Evolutionary conservation across 208 protist genomes (phyloP).

Genomic region (Crithidia acanthocephali): DNA sequence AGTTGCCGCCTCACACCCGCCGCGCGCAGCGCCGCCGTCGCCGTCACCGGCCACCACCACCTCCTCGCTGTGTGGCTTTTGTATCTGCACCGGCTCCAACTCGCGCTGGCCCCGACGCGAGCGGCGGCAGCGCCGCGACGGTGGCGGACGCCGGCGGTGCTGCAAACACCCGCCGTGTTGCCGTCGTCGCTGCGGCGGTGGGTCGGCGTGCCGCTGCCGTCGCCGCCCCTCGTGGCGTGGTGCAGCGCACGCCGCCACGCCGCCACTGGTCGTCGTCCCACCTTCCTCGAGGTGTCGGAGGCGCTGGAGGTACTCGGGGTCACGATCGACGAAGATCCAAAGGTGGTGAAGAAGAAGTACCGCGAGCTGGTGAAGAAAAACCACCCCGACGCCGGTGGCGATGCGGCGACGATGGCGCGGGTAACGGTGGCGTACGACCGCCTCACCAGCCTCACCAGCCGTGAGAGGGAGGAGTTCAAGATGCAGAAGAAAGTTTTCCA

Average conservation of each 20-base stretch:
- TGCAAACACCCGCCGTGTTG: no score
- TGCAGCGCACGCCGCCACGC: constrained; percentile 33
- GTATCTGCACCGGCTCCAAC: not conserved
- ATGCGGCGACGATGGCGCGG: constrained; percentile 65
- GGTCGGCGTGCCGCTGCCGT: no score
- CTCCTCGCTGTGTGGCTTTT: no score
- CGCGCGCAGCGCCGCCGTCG: not conserved
- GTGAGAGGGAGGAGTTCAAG: constrained; percentile 74
- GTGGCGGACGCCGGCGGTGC: no score
- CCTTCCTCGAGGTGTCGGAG: constrained; percentile 56
- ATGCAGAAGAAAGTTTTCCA: constrained; percentile 43
- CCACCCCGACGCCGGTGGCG: constrained; percentile 85
- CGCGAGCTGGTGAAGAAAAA: constrained; percentile 70
- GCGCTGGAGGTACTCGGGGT: constrained; percentile 59
- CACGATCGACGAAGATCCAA: constrained; percentile 39
- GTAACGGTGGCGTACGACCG: constrained; percentile 85
- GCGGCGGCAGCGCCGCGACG: not conserved
- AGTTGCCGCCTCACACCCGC: not conserved
- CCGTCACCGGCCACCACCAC: not conserved
- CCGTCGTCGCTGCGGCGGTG: not conserved
- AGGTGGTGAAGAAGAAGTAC: constrained; percentile 67
- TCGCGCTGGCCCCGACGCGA: no score
- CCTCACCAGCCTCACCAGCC: constrained; percentile 47
- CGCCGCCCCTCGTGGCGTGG: not conserved
- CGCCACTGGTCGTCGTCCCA: constrained; percentile 40